phyloP scores from a whole-genome alignment of 169 alveolate species.

The Perkinsus marinus region DNA sequence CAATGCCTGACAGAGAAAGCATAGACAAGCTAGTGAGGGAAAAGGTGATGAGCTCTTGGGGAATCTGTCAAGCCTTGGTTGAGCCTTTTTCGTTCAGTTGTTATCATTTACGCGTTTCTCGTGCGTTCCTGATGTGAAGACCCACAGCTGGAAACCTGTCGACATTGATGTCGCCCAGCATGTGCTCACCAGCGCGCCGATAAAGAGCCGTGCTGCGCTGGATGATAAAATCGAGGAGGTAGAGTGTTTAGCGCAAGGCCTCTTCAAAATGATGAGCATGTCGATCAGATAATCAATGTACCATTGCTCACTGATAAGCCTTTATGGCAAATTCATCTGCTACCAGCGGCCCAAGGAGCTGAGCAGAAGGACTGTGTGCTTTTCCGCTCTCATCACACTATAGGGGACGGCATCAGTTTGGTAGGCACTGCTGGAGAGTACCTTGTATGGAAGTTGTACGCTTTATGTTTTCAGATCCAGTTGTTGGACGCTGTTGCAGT shows the following conservation, averaged over 20 bases:
- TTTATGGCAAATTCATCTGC: background rate
- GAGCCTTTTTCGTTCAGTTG: background rate
- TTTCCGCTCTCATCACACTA: background rate
- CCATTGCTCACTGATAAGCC: background rate
- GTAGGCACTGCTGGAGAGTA: background rate
- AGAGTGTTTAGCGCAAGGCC: background rate
- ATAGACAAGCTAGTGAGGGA: background rate
- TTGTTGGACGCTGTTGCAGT: background rate
- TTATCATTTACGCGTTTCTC: background rate
- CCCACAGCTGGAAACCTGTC: background rate
- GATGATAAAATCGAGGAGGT: background rate
- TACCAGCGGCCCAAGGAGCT: background rate
- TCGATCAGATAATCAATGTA: background rate
- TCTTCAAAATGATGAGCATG: background rate
- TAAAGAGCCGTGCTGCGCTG: background rate
- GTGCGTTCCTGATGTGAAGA: background rate
- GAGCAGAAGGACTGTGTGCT: background rate
- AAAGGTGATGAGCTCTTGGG: background rate
- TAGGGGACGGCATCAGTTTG: background rate
- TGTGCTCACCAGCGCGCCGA: background rate
- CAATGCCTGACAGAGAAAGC: background rate
- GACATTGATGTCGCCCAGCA: background rate
- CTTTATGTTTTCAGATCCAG: background rate
- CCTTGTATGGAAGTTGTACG: background rate
- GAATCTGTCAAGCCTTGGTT: background rate